phyloP scores from a whole-genome alignment of 768 basidiomycete genomes.

The Tylopilus vinaceipallidus region DNA sequence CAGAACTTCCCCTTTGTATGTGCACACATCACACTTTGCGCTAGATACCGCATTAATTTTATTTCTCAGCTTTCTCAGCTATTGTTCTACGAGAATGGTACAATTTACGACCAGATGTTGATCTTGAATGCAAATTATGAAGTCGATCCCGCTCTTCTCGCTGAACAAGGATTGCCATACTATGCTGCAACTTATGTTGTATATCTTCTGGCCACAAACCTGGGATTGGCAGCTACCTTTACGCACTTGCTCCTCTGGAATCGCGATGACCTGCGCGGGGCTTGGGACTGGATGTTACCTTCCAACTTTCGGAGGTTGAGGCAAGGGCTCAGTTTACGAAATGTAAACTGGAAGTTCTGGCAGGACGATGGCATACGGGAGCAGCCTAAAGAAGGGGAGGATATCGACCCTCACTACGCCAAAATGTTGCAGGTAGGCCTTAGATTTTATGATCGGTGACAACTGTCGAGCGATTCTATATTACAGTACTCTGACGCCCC shows the following conservation, averaged over 20 bases:
- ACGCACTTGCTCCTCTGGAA: constrained; percentile 56
- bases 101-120: constrained; percentile 48
- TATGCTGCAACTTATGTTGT: constrained; percentile 30
- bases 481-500: constrained; percentile 34
- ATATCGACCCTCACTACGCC: constrained; percentile 51
- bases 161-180: constrained; percentile 35
- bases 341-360: constrained; percentile 42
- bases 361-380: constrained; percentile 14
- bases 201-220: constrained; percentile 16
- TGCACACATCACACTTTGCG: constrained; percentile 28
- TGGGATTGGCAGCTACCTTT: constrained; percentile 44
- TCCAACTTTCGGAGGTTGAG: constrained; percentile 27
- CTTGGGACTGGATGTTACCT: constrained; percentile 47
- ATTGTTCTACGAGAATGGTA: constrained; percentile 52
- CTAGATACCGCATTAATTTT: not conserved
- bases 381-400: constrained; percentile 36
- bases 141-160: constrained; percentile 49
- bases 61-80: constrained; percentile 41
- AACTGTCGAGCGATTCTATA: not conserved
- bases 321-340: constrained; percentile 20
- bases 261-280: constrained; percentile 43
- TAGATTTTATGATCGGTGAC: no score
- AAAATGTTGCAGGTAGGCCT: constrained; percentile 43
- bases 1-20: constrained; percentile 58
- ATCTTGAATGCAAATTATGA: constrained; percentile 53